phyloP scores from a whole-genome alignment of 768 basidiomycete species.

The Tulasnella sp. region DNA sequence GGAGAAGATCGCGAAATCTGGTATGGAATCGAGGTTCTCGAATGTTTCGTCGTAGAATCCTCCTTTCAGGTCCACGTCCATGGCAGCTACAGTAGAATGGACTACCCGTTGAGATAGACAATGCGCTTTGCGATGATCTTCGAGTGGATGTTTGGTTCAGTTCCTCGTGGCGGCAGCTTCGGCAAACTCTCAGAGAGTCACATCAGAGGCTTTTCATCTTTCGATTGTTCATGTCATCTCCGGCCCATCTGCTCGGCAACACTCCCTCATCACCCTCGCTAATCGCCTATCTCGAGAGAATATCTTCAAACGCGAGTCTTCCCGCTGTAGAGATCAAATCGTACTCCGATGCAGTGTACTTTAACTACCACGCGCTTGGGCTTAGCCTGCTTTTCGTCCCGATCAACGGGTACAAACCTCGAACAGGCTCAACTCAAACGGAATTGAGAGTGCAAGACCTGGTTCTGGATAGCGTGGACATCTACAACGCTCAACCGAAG shows the following conservation, averaged over 20 bases:
- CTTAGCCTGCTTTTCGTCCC: slow-evolving; percentile 72
- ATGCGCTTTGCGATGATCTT: not conserved
- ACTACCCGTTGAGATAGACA: not conserved
- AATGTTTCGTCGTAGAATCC: not conserved
- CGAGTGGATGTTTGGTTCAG: not conserved
- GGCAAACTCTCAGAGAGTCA: not conserved
- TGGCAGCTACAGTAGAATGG: not conserved
- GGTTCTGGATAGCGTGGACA: slow-evolving; percentile 59
- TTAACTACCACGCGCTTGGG: slow-evolving; percentile 72
- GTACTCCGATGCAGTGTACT: slow-evolving; percentile 75
- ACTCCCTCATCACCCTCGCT: not conserved
- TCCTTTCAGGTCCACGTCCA: not conserved
- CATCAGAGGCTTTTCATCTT: too few species aligned
- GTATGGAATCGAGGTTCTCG: slow-evolving; percentile 36
- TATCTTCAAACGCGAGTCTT: not conserved
- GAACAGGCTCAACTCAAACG: slow-evolving; percentile 30
- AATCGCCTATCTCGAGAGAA: not conserved
- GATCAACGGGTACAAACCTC: slow-evolving; percentile 49
- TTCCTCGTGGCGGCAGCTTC: not conserved
- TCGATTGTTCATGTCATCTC: not conserved
- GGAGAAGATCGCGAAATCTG: slow-evolving; percentile 43
- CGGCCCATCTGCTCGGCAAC: not conserved
- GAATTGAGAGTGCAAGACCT: slow-evolving; percentile 29
- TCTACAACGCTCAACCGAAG: slow-evolving; percentile 52
- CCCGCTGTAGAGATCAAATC: slow-evolving; percentile 55